These are phyloP conservation scores for Alternaria infectoria DNA, from an alignment of 2,329 filamentous ascomycete species.

Conservation along the genomic window DNA sequence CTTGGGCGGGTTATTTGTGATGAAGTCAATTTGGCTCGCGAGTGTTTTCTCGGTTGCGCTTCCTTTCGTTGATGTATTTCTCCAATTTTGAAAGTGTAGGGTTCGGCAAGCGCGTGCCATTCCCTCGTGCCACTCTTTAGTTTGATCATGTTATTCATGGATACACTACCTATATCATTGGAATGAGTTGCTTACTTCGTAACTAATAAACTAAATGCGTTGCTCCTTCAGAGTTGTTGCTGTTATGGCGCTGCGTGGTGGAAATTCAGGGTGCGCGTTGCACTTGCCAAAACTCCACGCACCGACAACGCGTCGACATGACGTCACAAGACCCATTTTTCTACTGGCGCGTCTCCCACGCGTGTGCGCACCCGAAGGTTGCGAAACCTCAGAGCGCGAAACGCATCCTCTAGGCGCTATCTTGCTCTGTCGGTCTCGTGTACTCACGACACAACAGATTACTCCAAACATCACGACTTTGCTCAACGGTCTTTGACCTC, in stretches of 20 bases:
- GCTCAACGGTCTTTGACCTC: not conserved
- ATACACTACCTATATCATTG: not conserved
- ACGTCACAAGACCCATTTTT: not conserved
- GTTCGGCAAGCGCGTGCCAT: not conserved
- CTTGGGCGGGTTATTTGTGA: not conserved
- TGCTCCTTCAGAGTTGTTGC: not conserved
- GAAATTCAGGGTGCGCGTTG: not conserved
- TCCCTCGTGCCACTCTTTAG: not conserved
- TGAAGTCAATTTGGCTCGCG: not conserved
- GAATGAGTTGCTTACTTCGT: not conserved
- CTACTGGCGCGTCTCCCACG: not conserved
- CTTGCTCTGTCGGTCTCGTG: not conserved
- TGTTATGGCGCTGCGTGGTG: not conserved
- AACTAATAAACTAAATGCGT: not conserved
- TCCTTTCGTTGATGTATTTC: not conserved
- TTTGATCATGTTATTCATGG: not conserved
- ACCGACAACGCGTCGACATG: not conserved
- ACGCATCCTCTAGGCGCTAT: not conserved
- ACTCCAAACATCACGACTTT: not conserved
- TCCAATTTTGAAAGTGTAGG: not conserved
- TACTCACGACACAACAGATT: not conserved
- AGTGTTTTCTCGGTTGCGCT: not conserved
- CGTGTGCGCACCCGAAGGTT: not conserved
- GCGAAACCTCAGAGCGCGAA: not conserved
- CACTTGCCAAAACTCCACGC: not conserved